Base-by-base conservation (phyloP, 352 stramenopile species). In the Blastocystis sp. region DNA sequence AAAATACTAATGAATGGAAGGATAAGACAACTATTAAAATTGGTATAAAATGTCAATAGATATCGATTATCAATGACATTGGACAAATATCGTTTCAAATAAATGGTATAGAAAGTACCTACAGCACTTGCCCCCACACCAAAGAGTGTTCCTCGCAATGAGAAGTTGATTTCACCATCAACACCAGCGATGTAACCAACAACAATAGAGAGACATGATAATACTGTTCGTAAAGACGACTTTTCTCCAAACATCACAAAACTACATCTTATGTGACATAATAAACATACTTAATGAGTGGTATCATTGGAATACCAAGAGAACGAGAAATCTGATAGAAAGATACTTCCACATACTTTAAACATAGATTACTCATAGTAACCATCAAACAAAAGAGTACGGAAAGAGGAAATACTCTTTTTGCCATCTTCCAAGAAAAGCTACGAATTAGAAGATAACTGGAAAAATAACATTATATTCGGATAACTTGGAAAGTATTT, bases 301-400 rank as follows among this genome's bases (percentile, higher is more conserved):
- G 65, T 57, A 75, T 75, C 27, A 75, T 51, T 16, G 65, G 65
- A 75, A 75, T 75, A 9, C 65, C 65, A 54, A 75, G 65, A 43
- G 65, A 75, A 19, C 65, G 65, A 16, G 65, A 75, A 75, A 75
- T 75, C 65, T 75, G 65, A 27, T 75, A 75, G 27, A 75, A 75
- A 27, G 65, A 75, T 7, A 75, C 65, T 75, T 75, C 65, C 32
- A 75, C 65, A 24, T 75, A 54, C 39, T 75, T 75, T 19, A 75
- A 27, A 27, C 65, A 75, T n/a, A 75, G 37, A 54, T 75, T 75
- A 54, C 65, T 75, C 65, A 75, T 75, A 12, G 65, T 56, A 3
- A 75, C 65, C 65, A 75, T 75, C 2, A 46, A 9, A 21, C 65
- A 75, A 54, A 75, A 75, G 11, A 75, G 19, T 35, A 75, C 27